A percentile compares a stretch with the other conserved stretches of the same genome.
Evolutionary conservation across 805 yeast species (phyloP).

Genomic region (Candida mattraensis): DNA sequence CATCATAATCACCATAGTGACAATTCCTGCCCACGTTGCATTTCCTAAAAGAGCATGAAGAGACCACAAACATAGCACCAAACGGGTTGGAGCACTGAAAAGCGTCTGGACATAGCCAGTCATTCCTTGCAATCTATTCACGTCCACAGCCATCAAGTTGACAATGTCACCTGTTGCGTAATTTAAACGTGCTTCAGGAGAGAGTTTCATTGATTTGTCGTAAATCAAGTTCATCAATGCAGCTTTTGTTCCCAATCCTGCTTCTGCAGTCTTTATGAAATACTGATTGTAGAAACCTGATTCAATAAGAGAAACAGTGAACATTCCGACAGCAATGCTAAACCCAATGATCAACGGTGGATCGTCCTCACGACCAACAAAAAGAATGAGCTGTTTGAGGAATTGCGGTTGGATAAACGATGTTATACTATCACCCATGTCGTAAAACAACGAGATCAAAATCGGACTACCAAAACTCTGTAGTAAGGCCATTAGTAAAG

Average conservation of each 20-base stretch:
- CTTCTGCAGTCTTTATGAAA: slow-evolving; percentile 53
- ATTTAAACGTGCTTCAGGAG: slow-evolving; percentile 60
- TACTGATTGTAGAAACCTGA: slow-evolving; percentile 70
- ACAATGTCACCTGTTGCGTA: slow-evolving; percentile 77
- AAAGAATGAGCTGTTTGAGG: slow-evolving; percentile 48
- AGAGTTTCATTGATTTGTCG: slow-evolving; percentile 66
- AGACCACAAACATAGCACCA: slow-evolving; percentile 53
- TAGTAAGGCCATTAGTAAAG: slow-evolving; percentile 36
- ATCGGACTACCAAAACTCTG: slow-evolving; percentile 40
- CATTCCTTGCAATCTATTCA: slow-evolving; percentile 59
- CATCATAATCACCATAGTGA: slow-evolving; percentile 51
- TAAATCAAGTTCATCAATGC: slow-evolving; percentile 68
- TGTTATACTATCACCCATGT: slow-evolving; percentile 39
- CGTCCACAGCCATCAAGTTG: slow-evolving; percentile 77
- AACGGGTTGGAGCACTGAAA: slow-evolving; percentile 58
- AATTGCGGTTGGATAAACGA: slow-evolving; percentile 57
- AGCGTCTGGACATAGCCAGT: slow-evolving; percentile 53
- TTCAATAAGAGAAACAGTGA: slow-evolving; percentile 56
- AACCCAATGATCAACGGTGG: slow-evolving; percentile 61
- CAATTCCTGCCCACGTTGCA: slow-evolving; percentile 58
- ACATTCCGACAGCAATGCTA: slow-evolving; percentile 62
- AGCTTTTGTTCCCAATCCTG: slow-evolving; percentile 65
- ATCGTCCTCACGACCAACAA: slow-evolving; percentile 34
- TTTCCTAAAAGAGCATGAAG: slow-evolving; percentile 56
- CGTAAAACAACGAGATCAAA: slow-evolving; percentile 35